These are phyloP conservation scores for Tylopilus felleus DNA, from an alignment of 768 basidiomycete genomes.

Conservation along the genomic window DNA sequence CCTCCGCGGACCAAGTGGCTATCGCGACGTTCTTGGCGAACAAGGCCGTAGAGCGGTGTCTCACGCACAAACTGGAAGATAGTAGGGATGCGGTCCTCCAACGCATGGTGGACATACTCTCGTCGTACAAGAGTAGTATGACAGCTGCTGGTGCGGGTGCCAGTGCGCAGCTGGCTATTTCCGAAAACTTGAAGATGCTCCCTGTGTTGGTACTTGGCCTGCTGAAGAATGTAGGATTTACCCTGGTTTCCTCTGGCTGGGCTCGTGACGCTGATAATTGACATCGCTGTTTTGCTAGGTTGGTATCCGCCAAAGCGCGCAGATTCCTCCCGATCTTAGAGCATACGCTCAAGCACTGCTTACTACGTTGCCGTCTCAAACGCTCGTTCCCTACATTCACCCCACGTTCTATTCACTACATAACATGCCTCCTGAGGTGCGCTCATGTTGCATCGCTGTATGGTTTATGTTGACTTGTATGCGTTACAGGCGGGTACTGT, in stretches of 20 bases:
- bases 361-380: conserved; percentile 86
- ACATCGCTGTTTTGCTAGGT: conserved; percentile 46
- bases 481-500: conserved; percentile 76
- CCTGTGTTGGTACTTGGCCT: conserved; percentile 88
- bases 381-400: conserved; percentile 91
- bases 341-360: conserved; percentile 93
- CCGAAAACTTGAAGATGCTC: conserved; percentile 93
- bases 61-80: conserved; percentile 86
- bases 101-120: conserved; percentile 79
- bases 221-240: conserved; percentile 81
- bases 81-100: conserved; percentile 81
- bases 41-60: conserved; percentile 88
- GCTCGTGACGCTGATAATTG: background rate
- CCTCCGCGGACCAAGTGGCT: conserved; percentile 86
- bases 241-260: background rate
- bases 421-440: conserved; percentile 90
- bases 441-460: conserved; percentile 9
- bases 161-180: conserved; percentile 87
- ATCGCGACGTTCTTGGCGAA: conserved; percentile 81
- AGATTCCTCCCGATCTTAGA: conserved; percentile 94
- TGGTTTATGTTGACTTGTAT: conserved; percentile 1
- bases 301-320: conserved; percentile 91
- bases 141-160: conserved; percentile 91
- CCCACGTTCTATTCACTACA: conserved; percentile 95
- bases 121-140: conserved; percentile 94